Conservation (phyloP, 2,329 filamentous ascomycete genomes). For the Stachybotrys chlorohalonatus region DNA sequence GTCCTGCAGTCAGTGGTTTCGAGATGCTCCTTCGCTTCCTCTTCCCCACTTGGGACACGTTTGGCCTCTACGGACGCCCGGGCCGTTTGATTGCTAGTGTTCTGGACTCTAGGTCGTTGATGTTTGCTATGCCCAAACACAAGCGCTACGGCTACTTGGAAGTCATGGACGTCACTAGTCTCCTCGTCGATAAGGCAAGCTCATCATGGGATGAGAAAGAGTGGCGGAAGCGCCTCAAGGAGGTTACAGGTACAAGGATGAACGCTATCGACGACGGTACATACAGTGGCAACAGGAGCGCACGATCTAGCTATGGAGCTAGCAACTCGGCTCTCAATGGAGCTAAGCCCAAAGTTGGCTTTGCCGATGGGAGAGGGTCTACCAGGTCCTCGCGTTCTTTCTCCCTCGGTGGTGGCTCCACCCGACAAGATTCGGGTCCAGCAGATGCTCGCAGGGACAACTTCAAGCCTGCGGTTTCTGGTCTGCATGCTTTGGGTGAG, state of each 20-base stretch:
- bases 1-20: slow-evolving; percentile 85
- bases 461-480: slow-evolving; percentile 22
- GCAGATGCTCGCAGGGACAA: slow-evolving; percentile 30
- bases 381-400: slow-evolving; percentile 44
- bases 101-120: slow-evolving; percentile 78
- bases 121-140: slow-evolving; percentile 95
- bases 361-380: slow-evolving; percentile 44
- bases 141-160: slow-evolving; percentile 86
- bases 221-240: slow-evolving; percentile 85
- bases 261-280: slow-evolving; percentile 49
- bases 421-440: slow-evolving; percentile 42
- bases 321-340: slow-evolving; percentile 7
- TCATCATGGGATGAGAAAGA: slow-evolving; percentile 73
- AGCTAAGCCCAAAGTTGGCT: slow-evolving; percentile 42
- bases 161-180: slow-evolving; percentile 68
- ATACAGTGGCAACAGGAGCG: slow-evolving; percentile 47
- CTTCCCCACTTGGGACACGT: slow-evolving; percentile 90
- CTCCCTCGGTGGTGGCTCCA: slow-evolving; percentile 30
- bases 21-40: slow-evolving; percentile 91
- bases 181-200: slow-evolving; percentile 74
- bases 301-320: slow-evolving; percentile 41
- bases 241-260: slow-evolving; percentile 75
- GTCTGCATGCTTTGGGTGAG: slow-evolving; percentile 3
- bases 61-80: slow-evolving; percentile 83
- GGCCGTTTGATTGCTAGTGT: slow-evolving; percentile 79